Percentiles rank a stretch among this genome's conserved stretches.
These are phyloP conservation scores for Scalesia atractyloides DNA, from an alignment of 129 eudicot species.

Conservation along the genomic window DNA sequence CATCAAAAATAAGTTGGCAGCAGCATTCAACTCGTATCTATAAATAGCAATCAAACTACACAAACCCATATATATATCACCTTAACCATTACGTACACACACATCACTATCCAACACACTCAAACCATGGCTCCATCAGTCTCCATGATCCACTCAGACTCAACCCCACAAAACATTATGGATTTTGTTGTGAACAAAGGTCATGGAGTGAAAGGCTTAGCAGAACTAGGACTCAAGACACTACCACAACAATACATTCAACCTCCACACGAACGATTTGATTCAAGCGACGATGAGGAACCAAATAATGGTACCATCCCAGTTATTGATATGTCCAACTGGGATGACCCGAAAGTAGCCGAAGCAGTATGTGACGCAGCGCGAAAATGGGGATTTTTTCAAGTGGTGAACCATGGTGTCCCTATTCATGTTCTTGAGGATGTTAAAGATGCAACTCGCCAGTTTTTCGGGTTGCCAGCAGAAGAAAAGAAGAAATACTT, in stretches of 20 bases:
- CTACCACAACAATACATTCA: slow-evolving; percentile 47
- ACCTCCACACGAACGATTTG: slow-evolving; percentile 46
- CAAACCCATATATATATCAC: not conserved
- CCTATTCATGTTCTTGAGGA: slow-evolving; percentile 53
- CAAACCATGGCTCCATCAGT: slow-evolving; percentile 33
- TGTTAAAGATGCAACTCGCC: slow-evolving; percentile 55
- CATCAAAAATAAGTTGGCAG: slow-evolving; percentile 3
- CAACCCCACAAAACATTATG: slow-evolving; percentile 21
- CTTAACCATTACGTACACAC: not conserved
- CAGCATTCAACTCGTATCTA: not conserved
- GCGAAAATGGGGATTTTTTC: slow-evolving; percentile 66
- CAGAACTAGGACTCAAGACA: slow-evolving; percentile 39
- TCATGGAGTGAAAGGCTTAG: slow-evolving; percentile 55
- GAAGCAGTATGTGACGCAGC: slow-evolving; percentile 58
- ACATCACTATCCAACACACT: not conserved
- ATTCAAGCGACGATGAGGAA: slow-evolving; percentile 10
- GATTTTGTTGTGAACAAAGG: slow-evolving; percentile 41
- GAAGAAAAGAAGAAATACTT: slow-evolving; percentile 57
- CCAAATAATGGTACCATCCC: slow-evolving; percentile 35
- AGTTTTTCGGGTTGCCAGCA: slow-evolving; percentile 44
- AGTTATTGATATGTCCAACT: slow-evolving; percentile 48
- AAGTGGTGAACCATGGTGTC: slow-evolving; percentile 64
- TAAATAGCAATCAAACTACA: slow-evolving; percentile 17
- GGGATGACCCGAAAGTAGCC: slow-evolving; percentile 48
- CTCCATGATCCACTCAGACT: not conserved